A percentile compares a stretch with the other conserved stretches of the same genome.
Evolutionary conservation across 2,329 filamentous ascomycete genomes (phyloP).

Genomic region (Monosporascus sp.): DNA sequence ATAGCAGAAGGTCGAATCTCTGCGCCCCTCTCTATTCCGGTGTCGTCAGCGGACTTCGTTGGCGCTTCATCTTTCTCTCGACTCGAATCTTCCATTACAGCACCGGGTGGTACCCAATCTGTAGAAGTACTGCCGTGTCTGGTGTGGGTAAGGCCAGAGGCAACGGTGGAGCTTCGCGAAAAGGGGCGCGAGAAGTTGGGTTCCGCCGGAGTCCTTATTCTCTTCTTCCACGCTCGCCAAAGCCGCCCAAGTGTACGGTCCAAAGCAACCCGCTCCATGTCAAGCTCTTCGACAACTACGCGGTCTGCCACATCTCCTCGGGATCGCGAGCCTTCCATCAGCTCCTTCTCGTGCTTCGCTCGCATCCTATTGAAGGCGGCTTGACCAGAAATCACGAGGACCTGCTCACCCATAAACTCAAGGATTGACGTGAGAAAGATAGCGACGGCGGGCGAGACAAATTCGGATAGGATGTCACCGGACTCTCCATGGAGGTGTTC

Average conservation of each 20-base stretch:
- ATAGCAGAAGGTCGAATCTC: conserved; percentile 50
- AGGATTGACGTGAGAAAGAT: conserved; percentile 95
- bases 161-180: conserved; percentile 41
- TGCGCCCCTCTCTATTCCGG: neutral
- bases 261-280: conserved; percentile 89
- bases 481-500: conserved; percentile 61
- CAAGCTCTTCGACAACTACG: conserved; percentile 79
- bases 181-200: conserved; percentile 44
- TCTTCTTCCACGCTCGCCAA: conserved; percentile 95
- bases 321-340: conserved; percentile 45
- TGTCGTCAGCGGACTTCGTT: neutral
- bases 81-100: conserved; percentile 15
- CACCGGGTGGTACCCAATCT: conserved; percentile 36
- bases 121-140: conserved; percentile 34
- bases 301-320: conserved; percentile 53
- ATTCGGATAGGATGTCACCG: conserved; percentile 55
- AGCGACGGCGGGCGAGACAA: conserved; percentile 83
- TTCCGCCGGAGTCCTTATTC: conserved; percentile 55
- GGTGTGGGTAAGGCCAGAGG: conserved; percentile 25
- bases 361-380: conserved; percentile 69
- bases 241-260: conserved; percentile 83
- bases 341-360: conserved; percentile 52
- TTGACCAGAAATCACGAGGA: conserved; percentile 79
- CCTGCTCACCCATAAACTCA: conserved; percentile 90
- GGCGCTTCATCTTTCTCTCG: conserved; percentile 18